Evolutionary conservation across 352 stramenopile genomes (phyloP).

Genomic region (Phytophthora kernoviae): DNA sequence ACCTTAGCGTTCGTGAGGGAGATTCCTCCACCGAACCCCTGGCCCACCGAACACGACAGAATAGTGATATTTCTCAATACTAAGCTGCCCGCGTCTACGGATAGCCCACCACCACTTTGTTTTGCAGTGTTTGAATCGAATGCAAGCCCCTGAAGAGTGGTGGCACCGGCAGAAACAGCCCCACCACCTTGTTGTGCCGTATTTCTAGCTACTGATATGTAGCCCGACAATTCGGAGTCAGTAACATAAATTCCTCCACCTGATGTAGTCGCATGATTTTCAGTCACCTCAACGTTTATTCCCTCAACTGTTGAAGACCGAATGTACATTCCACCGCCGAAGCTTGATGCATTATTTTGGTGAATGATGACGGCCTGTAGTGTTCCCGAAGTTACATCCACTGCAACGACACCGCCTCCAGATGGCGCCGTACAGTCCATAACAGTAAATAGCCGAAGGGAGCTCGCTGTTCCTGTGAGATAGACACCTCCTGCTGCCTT

Average conservation of each 20-base stretch:
- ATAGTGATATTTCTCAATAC: slow-evolving; percentile 28
- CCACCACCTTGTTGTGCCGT: slow-evolving; percentile 34
- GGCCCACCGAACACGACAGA: slow-evolving; percentile 11
- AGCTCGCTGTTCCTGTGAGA: slow-evolving; percentile 28
- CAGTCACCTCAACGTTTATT: slow-evolving; percentile 4
- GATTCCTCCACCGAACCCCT: slow-evolving; percentile 36
- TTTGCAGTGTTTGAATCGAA: slow-evolving; percentile 28
- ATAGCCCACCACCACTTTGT: slow-evolving; percentile 34
- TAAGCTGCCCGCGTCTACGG: slow-evolving; percentile 23
- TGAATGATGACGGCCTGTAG: slow-evolving; percentile 23
- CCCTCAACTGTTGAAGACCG: slow-evolving; percentile 11
- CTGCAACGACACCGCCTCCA: slow-evolving; percentile 32
- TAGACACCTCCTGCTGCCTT: slow-evolving; percentile 33
- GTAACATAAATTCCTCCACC: slow-evolving; percentile 35
- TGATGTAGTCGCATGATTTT: slow-evolving; percentile 23
- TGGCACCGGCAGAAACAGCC: slow-evolving; percentile 9
- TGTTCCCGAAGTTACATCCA: background rate
- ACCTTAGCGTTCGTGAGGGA: slow-evolving; percentile 21
- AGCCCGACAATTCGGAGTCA: slow-evolving; percentile 28
- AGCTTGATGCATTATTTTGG: slow-evolving; percentile 16
- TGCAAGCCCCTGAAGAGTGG: slow-evolving; percentile 16
- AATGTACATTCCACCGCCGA: slow-evolving; percentile 33
- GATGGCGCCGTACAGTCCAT: slow-evolving; percentile 22
- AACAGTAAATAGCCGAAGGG: slow-evolving; percentile 28
- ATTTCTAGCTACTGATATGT: slow-evolving; percentile 26